Base-by-base conservation (phyloP, 179 eudicot species). In the Silene noctiflora region DNA sequence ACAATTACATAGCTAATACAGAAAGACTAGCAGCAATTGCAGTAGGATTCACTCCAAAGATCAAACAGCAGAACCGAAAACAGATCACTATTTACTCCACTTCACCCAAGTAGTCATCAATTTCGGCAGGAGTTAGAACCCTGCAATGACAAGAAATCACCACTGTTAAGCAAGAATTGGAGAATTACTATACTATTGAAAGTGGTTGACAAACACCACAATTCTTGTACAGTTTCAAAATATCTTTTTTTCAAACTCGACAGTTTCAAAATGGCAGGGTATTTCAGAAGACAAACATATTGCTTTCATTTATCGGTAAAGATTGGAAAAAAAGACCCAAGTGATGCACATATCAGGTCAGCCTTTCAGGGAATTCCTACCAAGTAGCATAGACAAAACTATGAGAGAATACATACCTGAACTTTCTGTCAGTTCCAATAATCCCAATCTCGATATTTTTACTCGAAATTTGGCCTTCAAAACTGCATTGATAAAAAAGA, bases 371-470 rank as follows among this genome's bases (percentile, higher is more conserved):
- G 59, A 17, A 53, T 53, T 53, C 19, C 6, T 16, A 53, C 4
- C 19, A 53, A 53, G 5, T 53, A 53, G 20, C 0, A 12, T 16
- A 53, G 19, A 12, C 6, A 17, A 16, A 53, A 53, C 13, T 53
- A 53, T 3, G 59, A 14, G 59, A 53, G 6, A 53, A 14, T 56
- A 63, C 88, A 76, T 71, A 80, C 98, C 93, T 94, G 89, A 90
- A 94, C 80, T 80, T 87, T 75, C 66, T 87, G 87, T 94, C 96
- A 64, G 76, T 58, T 33, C 97, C 93, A 72, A 92, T 94, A 3
- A 94, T 88, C 68, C 97, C 96, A 79, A 94, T 94, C 86, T 94
- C 97, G 20, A 94, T 94, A 76, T 94, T 94, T 81, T 94, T 94
- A 27, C 86, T 87, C 3, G 96, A 89, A 66, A 94, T 92, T 82